Evolutionary conservation across 768 basidiomycete species (phyloP).

Genomic region (Galerina marginata): DNA sequence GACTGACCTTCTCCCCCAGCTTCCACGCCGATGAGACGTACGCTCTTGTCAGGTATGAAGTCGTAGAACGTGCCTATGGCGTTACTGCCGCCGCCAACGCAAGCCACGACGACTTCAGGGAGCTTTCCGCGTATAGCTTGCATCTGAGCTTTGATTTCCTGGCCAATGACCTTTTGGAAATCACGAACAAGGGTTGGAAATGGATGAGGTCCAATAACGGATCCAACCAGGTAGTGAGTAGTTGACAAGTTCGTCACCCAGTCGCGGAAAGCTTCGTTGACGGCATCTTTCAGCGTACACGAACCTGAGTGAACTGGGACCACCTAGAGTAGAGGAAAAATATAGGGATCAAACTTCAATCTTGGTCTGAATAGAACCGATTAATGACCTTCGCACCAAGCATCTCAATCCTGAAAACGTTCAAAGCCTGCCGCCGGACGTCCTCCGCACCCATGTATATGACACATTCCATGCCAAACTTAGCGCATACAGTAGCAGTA

Average conservation of each 20-base stretch:
- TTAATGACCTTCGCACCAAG: slow-evolving; percentile 81
- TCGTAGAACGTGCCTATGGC: slow-evolving; percentile 98
- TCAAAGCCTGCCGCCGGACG: slow-evolving; percentile 92
- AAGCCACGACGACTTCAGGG: slow-evolving; percentile 93
- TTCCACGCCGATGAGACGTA: slow-evolving; percentile 92
- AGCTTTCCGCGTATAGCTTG: slow-evolving; percentile 77
- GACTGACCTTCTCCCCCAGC: slow-evolving; percentile 91
- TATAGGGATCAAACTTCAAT: not conserved
- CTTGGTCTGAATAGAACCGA: not conserved
- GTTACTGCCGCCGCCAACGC: slow-evolving; percentile 97
- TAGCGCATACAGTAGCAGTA: slow-evolving; percentile 97
- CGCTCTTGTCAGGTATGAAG: slow-evolving; percentile 88
- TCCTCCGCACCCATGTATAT: slow-evolving; percentile 99
- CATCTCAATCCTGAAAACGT: slow-evolving; percentile 98
- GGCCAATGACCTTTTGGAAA: slow-evolving; percentile 94
- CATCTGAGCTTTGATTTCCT: slow-evolving; percentile 92
- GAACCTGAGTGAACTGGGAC: slow-evolving; percentile 94
- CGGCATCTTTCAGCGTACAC: slow-evolving; percentile 95
- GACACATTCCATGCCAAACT: slow-evolving; percentile 93
- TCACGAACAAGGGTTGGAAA: slow-evolving; percentile 99
- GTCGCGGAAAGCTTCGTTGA: slow-evolving; percentile 97
- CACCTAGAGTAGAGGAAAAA: slow-evolving; percentile 57
- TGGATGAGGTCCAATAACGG: slow-evolving; percentile 96
- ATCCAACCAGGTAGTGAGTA: slow-evolving; percentile 97
- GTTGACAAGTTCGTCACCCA: slow-evolving; percentile 96